phyloP scores from a whole-genome alignment of 116 monocot species.

The Dioscorea cayenensis region DNA sequence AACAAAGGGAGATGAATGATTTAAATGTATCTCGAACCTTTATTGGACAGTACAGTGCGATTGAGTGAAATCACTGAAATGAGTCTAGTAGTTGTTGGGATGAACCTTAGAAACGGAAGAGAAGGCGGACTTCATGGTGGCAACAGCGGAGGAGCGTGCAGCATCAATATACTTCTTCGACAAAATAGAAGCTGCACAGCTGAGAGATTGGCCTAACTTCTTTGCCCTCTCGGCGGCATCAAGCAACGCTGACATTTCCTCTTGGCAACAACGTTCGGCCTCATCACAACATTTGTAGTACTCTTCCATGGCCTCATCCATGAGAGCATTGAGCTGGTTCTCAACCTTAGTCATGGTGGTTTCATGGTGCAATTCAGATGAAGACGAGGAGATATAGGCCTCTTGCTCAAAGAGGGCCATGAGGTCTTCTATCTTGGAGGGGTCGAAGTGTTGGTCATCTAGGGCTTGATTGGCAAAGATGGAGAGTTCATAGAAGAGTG shows the following conservation, averaged over 20 bases:
- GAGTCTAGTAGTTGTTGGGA: not conserved
- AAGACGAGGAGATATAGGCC: conserved; percentile 18
- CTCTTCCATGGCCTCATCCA: conserved; percentile 31
- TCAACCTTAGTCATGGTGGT: conserved; percentile 23
- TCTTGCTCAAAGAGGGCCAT: conserved; percentile 35
- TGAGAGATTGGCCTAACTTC: conserved; percentile 12
- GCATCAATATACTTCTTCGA: conserved; percentile 37
- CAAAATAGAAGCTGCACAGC: conserved; percentile 6
- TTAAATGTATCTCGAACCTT: no score
- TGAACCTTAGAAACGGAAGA: conserved; percentile 20
- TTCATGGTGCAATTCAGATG: conserved; percentile 19
- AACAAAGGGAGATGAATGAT: no score
- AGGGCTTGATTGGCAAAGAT: conserved; percentile 27
- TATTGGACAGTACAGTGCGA: no score
- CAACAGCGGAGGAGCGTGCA: conserved; percentile 19
- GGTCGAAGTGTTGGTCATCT: conserved; percentile 32
- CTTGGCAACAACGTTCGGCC: conserved; percentile 4
- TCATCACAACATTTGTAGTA: conserved; percentile 5
- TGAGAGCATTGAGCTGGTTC: conserved; percentile 20
- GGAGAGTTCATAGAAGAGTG: conserved; percentile 42
- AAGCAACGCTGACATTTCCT: conserved; percentile 16
- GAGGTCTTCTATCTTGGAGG: conserved; percentile 29
- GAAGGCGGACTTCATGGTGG: conserved; percentile 16
- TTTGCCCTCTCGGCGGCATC: conserved; percentile 8
- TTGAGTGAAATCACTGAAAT: no score